Base-by-base conservation (phyloP, 257 asterid genomes). In the Orobanche coerulescens region DNA sequence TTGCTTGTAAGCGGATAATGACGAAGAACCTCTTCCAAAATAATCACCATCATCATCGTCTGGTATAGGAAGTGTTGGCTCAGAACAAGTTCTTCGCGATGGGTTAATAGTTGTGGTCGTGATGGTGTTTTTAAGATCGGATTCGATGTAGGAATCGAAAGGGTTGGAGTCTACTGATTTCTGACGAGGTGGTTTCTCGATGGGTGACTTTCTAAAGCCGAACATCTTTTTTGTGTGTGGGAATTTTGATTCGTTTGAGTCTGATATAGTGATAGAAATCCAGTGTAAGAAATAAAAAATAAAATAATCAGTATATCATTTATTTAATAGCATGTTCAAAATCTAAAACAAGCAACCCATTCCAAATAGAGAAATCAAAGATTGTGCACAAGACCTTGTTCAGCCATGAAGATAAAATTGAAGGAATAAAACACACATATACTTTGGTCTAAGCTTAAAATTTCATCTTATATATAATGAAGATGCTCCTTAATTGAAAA, bases 11-110 rank as follows among this genome's bases (percentile, higher is more conserved):
- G 66, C 52, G 1, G 66, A 53, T 44, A 61, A 43, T 20, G 76
- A 53, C 7, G 84, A 37, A 12, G 81, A 18, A 0, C 69, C 69
- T 54, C 62, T 73, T 23, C 84, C 84, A 10, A 80, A 78, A 50
- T 68, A 66, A 60, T 71, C 80, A 55, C 69, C 80, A 4, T 76
- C 82, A 0, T 75, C 67, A 0, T 78, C 85, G 2, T 76, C 79
- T 1, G 86, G 80, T 2, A 67, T 15, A 5, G 43, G 25, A 1
- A 78, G 81, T 14, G 70, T 46, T 20, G 98, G 93, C 64, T 91
- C 96, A 0, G 98, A 91, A 19, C 88, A 66, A 4, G 94, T 84
- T 68, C 96, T 73, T 68, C 95, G 77, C 13, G 52, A 46, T 12
- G n/a, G n/a, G n/a, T n/a, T n/a, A n/a, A n/a, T n/a, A n/a, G n/a